Conservation (phyloP, 2,329 filamentous ascomycete genomes). For the Verticillium isaacii region DNA sequence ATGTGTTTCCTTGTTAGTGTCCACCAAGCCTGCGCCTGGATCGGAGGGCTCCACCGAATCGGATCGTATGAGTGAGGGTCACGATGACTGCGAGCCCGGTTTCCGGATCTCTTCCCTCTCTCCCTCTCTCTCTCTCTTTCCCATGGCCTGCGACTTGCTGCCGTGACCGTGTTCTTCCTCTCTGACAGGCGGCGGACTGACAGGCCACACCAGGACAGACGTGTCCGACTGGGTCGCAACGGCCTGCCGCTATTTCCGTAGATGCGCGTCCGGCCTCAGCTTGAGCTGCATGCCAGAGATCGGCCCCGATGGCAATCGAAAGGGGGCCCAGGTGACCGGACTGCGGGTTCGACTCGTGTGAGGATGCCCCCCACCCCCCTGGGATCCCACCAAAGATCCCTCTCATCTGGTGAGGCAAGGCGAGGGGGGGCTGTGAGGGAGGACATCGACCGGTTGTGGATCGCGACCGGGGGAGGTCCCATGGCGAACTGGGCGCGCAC, state of each 20-base stretch:
- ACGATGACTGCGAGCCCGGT: neutral
- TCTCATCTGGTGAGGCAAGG: no score
- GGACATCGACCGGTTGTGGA: no score
- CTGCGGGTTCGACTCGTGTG: neutral
- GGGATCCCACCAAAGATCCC: no score
- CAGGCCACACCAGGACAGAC: neutral
- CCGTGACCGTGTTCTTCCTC: no score
- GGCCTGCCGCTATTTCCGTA: neutral
- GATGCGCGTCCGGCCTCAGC: neutral
- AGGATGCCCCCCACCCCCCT: neutral
- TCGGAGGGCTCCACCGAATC: neutral
- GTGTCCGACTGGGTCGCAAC: neutral
- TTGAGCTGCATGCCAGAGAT: neutral
- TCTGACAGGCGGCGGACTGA: neutral
- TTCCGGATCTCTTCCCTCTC: neutral
- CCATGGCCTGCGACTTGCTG: no score
- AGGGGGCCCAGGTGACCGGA: neutral
- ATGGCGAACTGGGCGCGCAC: no score
- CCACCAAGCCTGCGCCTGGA: neutral
- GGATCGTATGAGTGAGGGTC: no score
- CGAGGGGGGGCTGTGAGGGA: no score
- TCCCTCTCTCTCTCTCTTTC: no score
- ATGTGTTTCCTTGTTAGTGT: neutral
- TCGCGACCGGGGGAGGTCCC: no score
- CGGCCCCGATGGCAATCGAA: neutral